Base-by-base conservation (phyloP, 2,329 filamentous ascomycete species). In the Phialophora tarda region DNA sequence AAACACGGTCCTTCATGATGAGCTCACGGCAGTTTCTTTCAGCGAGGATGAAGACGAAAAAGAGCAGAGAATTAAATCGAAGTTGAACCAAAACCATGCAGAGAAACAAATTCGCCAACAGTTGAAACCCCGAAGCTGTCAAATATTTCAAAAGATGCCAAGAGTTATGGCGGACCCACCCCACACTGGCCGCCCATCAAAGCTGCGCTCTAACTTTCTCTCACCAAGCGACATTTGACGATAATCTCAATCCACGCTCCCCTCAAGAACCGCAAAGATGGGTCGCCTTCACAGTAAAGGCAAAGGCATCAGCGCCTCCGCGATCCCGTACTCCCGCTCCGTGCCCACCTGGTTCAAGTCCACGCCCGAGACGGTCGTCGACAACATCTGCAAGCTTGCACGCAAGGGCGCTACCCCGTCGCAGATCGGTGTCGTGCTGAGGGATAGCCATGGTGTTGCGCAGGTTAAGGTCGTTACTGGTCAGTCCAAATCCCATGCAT, bases 231-330 rank as follows among this genome's bases (percentile, higher is more conserved):
- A 47, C 23, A 32, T 26, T 53, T 14, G 38, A 44, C 34, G 41
- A 57, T 48, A 44, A 58, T 50, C 51, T 50, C 60, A 54, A 48
- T 61, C 56, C 64, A 56, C 59, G 63, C 64, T 68, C 61, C 50
- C 32, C 38, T 59, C 58, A 32, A 72, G 70, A 72, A 66, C 71
- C 69, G 67, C 72, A 73, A 73, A 73, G 76, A 96, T 96, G 92
- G 92, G 93, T 90, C 90, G 94, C 88, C 90, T 98, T 90, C 96
- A 99, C 90, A 91, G 88, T 88, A 97, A 97, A 80, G 94, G 95
- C 86, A 98, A 98, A 92, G 96, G 95, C 84, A 99, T 99, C 85
- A 93, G 92, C 75, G 84, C 92, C 85, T 97, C 92, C 72, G 92
- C 95, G 78, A 85, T 98, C 84, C 95, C 96, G 80, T 99, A 98